phyloP scores from a whole-genome alignment of 208 protist genomes.

The Naegleria lovaniensis region DNA sequence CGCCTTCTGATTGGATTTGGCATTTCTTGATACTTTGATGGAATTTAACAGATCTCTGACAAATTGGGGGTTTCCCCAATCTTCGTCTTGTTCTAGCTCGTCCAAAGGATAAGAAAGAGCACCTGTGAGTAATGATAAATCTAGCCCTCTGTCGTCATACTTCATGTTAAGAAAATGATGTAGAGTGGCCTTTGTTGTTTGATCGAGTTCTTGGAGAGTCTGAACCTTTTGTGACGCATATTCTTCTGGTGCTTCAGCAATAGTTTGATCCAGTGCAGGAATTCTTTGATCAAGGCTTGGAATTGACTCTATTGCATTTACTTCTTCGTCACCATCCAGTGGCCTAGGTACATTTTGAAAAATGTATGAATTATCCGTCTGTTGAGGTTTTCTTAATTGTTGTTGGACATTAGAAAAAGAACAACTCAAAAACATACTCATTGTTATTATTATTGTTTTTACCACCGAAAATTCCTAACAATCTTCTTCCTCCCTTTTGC shows the following conservation, averaged over 20 bases:
- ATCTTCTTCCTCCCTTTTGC: not conserved
- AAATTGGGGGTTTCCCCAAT: not conserved
- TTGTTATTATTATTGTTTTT: not conserved
- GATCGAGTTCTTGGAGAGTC: not conserved
- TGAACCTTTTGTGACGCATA: not conserved
- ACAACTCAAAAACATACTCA: not conserved
- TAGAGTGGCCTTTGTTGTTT: not conserved
- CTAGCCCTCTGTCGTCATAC: not conserved
- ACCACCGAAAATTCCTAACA: not conserved
- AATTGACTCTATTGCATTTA: not conserved
- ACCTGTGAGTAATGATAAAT: not conserved
- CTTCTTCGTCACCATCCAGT: not conserved
- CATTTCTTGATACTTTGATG: not conserved
- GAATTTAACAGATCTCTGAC: not conserved
- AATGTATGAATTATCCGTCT: not conserved
- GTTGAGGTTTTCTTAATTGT: not conserved
- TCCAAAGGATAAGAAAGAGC: not conserved
- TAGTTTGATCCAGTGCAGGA: not conserved
- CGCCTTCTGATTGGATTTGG: not conserved
- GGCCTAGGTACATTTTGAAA: not conserved
- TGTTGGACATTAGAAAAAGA: too few species aligned
- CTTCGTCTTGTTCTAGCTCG: not conserved
- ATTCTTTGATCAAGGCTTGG: not conserved
- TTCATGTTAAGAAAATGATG: conserved; percentile 5
- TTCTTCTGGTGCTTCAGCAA: not conserved